Evolutionary conservation across 495 filamentous ascomycete genomes (phyloP).

Genomic region (Xylaria bambusicola): DNA sequence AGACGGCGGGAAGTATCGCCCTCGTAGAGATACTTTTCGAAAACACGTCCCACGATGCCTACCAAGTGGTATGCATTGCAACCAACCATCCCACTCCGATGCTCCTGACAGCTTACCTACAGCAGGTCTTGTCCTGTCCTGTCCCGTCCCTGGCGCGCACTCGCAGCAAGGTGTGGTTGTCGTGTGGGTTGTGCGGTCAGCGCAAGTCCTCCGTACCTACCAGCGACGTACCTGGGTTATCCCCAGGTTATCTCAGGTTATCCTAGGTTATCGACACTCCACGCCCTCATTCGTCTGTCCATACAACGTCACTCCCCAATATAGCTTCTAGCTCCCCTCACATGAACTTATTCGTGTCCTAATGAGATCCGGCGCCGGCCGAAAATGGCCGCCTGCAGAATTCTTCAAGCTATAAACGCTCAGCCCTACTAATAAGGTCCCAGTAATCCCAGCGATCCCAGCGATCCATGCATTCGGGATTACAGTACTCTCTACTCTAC

Average conservation of each 20-base stretch:
- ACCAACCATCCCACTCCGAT: slow-evolving; percentile 2
- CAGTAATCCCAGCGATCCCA: slow-evolving; percentile 4
- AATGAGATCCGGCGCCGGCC: slow-evolving; percentile 17
- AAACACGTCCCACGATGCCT: slow-evolving; percentile 1
- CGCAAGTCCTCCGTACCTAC: too few species aligned
- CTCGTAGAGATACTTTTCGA: slow-evolving; percentile 9
- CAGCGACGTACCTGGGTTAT: too few species aligned
- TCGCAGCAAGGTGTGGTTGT: slow-evolving; percentile 6
- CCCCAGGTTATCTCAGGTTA: too few species aligned
- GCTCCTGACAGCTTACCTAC: slow-evolving; percentile 3
- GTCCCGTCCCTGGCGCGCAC: neutral
- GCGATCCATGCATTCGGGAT: slow-evolving; percentile 13
- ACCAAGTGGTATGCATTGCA: too few species aligned
- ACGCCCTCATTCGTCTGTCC: slow-evolving; percentile 8
- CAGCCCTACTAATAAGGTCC: slow-evolving; percentile 19
- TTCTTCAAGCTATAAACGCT: slow-evolving; percentile 15
- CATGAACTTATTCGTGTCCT: slow-evolving; percentile 10
- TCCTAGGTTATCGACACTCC: slow-evolving; percentile 1
- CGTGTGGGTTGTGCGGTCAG: slow-evolving; percentile 11
- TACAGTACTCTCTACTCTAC: neutral
- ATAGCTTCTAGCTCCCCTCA: slow-evolving; percentile 15
- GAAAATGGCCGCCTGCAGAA: slow-evolving; percentile 22
- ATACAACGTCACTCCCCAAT: slow-evolving; percentile 7
- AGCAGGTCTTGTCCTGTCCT: too few species aligned
- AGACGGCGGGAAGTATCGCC: slow-evolving; percentile 1